Conservation (phyloP, 371 early-diverging fungal species). For the Paraphysoderma sedebokerense region DNA sequence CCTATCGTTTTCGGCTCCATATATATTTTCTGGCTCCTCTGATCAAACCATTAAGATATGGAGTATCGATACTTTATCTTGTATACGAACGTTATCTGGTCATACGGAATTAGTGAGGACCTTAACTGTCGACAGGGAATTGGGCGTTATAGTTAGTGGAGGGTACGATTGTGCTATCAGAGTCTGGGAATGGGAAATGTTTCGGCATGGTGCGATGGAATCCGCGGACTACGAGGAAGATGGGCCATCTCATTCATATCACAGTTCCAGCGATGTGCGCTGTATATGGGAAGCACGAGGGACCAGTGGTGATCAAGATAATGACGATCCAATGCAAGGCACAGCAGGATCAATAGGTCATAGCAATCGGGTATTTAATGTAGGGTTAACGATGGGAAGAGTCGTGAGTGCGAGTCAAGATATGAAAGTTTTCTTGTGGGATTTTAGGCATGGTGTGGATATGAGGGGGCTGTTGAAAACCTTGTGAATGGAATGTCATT, state of each 20-base stretch:
- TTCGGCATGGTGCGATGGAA: neutral
- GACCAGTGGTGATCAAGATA: no score
- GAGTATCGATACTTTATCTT: slow-evolving; percentile 30
- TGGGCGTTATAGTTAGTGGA: slow-evolving; percentile 20
- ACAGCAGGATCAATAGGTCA: no score
- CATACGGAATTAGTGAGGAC: slow-evolving; percentile 32
- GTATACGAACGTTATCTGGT: slow-evolving; percentile 11
- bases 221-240: neutral
- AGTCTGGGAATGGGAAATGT: slow-evolving; percentile 13
- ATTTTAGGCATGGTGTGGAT: neutral
- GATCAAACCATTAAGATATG: slow-evolving; percentile 79
- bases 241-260: slow-evolving; percentile 2
- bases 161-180: slow-evolving; percentile 27
- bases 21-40: slow-evolving; percentile 79
- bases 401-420: neutral
- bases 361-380: slow-evolving; percentile 16
- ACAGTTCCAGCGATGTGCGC: slow-evolving; percentile 1
- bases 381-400: slow-evolving; percentile 7
- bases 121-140: slow-evolving; percentile 14
- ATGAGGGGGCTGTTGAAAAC: neutral
- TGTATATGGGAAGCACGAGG: no score
- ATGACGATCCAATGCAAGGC: slow-evolving; percentile 7
- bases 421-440: neutral
- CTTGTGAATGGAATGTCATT: no score
- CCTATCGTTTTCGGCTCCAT: slow-evolving; percentile 56